Percentiles rank a stretch among this genome's conserved stretches.
These are phyloP conservation scores for Coriaria nepalensis DNA, from an alignment of 306 rosid genomes.

Conservation along the genomic window DNA sequence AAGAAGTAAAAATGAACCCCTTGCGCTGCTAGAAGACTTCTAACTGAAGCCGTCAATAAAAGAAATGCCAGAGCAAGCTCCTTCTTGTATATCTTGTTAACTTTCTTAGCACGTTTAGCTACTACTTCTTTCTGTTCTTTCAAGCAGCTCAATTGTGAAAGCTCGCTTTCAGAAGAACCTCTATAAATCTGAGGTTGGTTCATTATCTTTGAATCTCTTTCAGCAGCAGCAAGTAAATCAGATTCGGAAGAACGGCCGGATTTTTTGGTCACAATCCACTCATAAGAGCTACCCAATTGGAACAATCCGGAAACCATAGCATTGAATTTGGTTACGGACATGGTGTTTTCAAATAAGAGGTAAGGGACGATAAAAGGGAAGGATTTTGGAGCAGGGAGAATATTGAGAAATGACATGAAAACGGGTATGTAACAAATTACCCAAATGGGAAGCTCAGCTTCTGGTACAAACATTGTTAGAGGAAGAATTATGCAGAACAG, in stretches of 20 bases:
- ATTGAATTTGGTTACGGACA: constrained; percentile 96
- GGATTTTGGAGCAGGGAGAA: constrained; percentile 87
- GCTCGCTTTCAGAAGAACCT: constrained; percentile 69
- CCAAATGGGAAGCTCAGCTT: constrained; percentile 91
- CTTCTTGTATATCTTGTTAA: constrained; percentile 65
- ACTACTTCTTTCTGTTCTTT: constrained; percentile 43
- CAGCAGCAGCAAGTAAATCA: constrained; percentile 62
- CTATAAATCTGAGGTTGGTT: constrained; percentile 44
- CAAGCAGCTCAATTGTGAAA: constrained; percentile 34
- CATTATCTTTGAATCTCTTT: constrained; percentile 43
- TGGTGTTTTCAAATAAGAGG: constrained; percentile 85
- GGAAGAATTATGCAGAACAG: constrained; percentile 94
- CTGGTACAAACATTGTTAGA: constrained; percentile 88
- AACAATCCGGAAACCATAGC: constrained; percentile 92
- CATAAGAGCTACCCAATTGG: constrained; percentile 89
- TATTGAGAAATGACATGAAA: constrained; percentile 78
- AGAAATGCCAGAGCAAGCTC: constrained; percentile 84
- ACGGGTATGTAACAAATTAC: constrained; percentile 88
- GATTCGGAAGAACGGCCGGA: constrained; percentile 88
- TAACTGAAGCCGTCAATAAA: constrained; percentile 67
- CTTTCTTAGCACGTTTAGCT: constrained; percentile 33
- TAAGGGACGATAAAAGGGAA: constrained; percentile 88
- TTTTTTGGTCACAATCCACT: constrained; percentile 91
- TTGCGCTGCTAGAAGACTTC: constrained; percentile 83
- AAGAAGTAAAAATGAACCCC: constrained; percentile 96